Base-by-base conservation (phyloP, 371 early-diverging fungal genomes). In the Mortierella sp. region DNA sequence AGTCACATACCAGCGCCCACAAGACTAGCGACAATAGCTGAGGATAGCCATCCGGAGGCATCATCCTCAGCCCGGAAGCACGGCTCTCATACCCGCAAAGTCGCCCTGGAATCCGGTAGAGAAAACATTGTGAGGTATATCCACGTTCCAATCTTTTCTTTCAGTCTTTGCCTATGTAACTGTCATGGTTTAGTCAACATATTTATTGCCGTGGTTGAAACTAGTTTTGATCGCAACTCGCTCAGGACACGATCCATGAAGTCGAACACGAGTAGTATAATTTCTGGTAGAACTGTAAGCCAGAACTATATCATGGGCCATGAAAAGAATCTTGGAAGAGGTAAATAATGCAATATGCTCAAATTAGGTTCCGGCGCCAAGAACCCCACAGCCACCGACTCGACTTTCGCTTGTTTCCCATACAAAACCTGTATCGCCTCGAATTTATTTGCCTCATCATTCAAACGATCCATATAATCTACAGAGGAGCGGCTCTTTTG, bases 381-480 rank as follows among this genome's bases (percentile, higher is more conserved):
- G 58, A 28, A 68, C 65, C 14, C 72, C 77, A 0, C 59, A 66
- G 3, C 68, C 65, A 8, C 68, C 72, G 0, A 28, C 47, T 52
- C 64, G 77, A 4, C 32, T 77, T 2, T 77, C 77, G 18, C 72
- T 77, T 9, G 45, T 68, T 24, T 47, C 77, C 2, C 60, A 61
- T 5, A 35, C 67, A 26, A 45, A 47, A 24, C 26, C 39, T 20
- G 59, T 10, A 2, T 70, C 77, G 1, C 77, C 72, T n/a, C 57
- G 67, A 10, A 16, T 67, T n/a, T 3, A 45, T 22, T 32, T 61
- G 22, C 6, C 30, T 6, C 52, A 28, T 16, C 73, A 65, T 16
- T 26, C 55, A 39, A 32, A 22, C 18, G 52, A 62, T 26, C 62
- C 45, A 62, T 26, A 62, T 26, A 14, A 5, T 26, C 12, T 45